These are phyloP conservation scores for Pseudocercospora cruenta DNA, from an alignment of 2,329 filamentous ascomycete species.

Conservation along the genomic window DNA sequence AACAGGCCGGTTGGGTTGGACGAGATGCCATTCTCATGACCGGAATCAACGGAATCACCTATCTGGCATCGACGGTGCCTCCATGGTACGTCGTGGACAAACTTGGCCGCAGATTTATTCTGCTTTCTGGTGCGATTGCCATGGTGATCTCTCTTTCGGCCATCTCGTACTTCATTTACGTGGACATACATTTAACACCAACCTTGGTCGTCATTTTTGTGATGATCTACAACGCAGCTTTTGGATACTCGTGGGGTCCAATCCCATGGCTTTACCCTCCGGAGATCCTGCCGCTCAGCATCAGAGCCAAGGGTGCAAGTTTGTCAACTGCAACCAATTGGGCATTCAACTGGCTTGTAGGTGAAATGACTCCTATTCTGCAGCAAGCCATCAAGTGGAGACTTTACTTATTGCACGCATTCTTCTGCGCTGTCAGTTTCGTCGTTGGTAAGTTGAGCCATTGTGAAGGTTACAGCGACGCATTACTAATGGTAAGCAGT, in stretches of 20 bases:
- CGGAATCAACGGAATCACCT: conserved; percentile 90
- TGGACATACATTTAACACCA: conserved; percentile 78
- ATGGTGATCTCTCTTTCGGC: conserved; percentile 87
- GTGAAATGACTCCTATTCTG: conserved; percentile 89
- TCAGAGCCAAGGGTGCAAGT: conserved; percentile 94
- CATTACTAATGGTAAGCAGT: conserved; percentile 58
- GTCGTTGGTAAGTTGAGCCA: conserved; percentile 77
- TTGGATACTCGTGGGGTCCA: conserved; percentile 96
- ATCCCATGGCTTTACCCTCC: conserved; percentile 98
- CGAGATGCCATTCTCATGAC: conserved; percentile 95
- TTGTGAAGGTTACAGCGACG: not conserved
- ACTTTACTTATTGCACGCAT: conserved; percentile 91
- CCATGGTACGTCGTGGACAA: conserved; percentile 96
- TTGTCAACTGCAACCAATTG: conserved; percentile 95
- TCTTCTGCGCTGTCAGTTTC: conserved; percentile 94
- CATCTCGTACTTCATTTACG: conserved; percentile 94
- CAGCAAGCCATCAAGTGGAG: conserved; percentile 94
- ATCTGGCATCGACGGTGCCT: conserved; percentile 87
- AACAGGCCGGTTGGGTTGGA: conserved; percentile 93
- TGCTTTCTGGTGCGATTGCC: conserved; percentile 83
- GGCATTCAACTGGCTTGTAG: conserved; percentile 98
- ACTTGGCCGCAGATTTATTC: conserved; percentile 85
- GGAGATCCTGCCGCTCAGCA: conserved; percentile 96
- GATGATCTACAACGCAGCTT: conserved; percentile 97
- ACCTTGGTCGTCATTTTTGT: conserved; percentile 89